Conservation (phyloP, 495 filamentous ascomycete genomes). For the Aspergillus biplanus region DNA sequence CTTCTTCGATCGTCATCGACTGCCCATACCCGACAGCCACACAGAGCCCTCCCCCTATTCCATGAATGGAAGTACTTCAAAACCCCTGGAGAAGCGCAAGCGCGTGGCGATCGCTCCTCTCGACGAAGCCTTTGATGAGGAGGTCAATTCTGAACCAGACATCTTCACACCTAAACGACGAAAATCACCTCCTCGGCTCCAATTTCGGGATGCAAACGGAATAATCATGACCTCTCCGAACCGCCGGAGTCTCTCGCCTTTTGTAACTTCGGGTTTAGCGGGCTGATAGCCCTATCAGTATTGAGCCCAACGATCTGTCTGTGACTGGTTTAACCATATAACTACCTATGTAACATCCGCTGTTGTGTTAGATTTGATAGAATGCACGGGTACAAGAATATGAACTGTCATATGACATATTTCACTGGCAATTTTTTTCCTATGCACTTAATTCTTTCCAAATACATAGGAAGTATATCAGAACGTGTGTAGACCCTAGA, state of each 20-base stretch:
- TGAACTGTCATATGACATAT: no score
- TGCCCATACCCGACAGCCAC: slow-evolving; percentile 43
- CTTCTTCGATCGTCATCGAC: slow-evolving; percentile 46
- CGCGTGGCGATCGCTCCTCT: slow-evolving; percentile 4
- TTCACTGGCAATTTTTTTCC: no score
- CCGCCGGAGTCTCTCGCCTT: slow-evolving; percentile 18
- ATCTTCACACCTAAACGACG: slow-evolving; percentile 25
- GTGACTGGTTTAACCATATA: background rate
- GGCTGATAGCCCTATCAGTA: background rate
- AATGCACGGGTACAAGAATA: no score
- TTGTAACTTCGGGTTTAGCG: background rate
- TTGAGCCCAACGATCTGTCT: no score
- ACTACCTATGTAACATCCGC: background rate
- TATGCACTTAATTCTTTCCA: no score
- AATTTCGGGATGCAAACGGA: slow-evolving; percentile 23
- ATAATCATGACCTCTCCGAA: slow-evolving; percentile 28
- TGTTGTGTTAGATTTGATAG: no score
- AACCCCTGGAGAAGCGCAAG: slow-evolving; percentile 23
- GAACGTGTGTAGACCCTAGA: no score
- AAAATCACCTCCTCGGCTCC: slow-evolving; percentile 11
- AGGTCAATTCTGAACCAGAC: slow-evolving; percentile 13
- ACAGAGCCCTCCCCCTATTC: background rate
- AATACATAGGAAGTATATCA: no score
- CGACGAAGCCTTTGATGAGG: background rate
- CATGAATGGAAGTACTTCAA: background rate